phyloP scores from a whole-genome alignment of 148 eudicot species.

The Camellia lanceoleosa region DNA sequence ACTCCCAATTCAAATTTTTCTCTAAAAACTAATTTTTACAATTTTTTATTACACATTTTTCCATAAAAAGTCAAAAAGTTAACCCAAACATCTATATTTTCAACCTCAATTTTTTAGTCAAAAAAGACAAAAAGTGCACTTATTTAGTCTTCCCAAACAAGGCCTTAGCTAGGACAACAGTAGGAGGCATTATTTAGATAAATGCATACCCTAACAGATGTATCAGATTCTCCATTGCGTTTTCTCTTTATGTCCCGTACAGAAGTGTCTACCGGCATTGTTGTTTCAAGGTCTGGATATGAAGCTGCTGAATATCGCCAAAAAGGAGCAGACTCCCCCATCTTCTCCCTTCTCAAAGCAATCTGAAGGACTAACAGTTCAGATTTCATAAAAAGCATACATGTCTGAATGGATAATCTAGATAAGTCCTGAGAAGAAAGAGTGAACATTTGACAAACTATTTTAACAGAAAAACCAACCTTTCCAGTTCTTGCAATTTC shows the following conservation, averaged over 20 bases:
- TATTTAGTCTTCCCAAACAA: too few species aligned
- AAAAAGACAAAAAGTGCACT: too few species aligned
- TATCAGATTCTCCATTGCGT: constrained; percentile 28
- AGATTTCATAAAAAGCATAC: neutral
- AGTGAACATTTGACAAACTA: neutral
- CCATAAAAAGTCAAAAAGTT: too few species aligned
- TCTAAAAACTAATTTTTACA: too few species aligned
- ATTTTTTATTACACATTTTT: too few species aligned
- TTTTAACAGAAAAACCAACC: constrained; percentile 36
- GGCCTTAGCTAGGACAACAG: neutral
- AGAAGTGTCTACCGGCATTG: constrained; percentile 24
- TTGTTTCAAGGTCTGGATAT: constrained; percentile 72
- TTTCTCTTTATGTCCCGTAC: constrained; percentile 26
- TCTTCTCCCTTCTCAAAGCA: constrained; percentile 80
- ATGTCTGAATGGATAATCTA: neutral
- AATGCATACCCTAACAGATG: constrained; percentile 21
- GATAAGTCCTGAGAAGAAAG: neutral
- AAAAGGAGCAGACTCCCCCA: constrained; percentile 90
- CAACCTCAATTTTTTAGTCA: too few species aligned
- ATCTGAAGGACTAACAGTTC: constrained; percentile 43
- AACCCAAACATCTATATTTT: too few species aligned
- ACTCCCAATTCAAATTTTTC: too few species aligned
- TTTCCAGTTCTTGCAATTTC: constrained; percentile 94
- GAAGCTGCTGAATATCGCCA: constrained; percentile 97
- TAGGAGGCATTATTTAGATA: neutral